Evolutionary conservation across 2,329 filamentous ascomycete genomes (phyloP).

Genomic region (Ophiostoma angusticollis): DNA sequence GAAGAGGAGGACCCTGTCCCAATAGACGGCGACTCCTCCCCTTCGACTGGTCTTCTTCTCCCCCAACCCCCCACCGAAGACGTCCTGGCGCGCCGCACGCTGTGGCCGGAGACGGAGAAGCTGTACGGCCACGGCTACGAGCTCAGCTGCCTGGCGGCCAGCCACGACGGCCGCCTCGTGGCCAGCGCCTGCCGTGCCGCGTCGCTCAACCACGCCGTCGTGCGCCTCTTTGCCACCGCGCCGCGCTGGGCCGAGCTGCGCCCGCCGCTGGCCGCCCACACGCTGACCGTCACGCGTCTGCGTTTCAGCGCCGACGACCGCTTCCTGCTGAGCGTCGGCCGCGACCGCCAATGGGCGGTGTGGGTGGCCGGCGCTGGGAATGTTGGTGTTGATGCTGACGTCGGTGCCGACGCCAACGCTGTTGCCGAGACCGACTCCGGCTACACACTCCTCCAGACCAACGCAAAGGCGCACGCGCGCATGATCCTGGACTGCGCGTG

Average conservation of each 20-base stretch:
- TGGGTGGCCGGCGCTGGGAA: constrained; percentile 32
- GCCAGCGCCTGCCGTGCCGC: constrained; percentile 90
- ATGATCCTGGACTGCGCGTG: constrained; percentile 90
- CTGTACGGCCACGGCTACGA: constrained; percentile 97
- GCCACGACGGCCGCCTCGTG: constrained; percentile 59
- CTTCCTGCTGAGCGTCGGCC: constrained; percentile 66
- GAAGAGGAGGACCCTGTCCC: constrained; percentile 38
- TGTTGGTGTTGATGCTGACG: constrained; percentile 16
- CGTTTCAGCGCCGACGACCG: constrained; percentile 63
- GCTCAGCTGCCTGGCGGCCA: constrained; percentile 74
- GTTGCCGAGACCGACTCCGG: background rate
- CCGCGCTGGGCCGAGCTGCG: constrained; percentile 75
- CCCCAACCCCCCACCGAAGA: constrained; percentile 78
- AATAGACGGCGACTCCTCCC: background rate
- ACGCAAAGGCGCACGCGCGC: constrained; percentile 74
- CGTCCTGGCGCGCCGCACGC: constrained; percentile 72
- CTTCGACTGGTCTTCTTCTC: no score
- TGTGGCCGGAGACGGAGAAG: constrained; percentile 95
- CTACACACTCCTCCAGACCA: constrained; percentile 50
- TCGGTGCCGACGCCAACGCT: background rate
- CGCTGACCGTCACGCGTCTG: constrained; percentile 71
- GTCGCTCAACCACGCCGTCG: constrained; percentile 86
- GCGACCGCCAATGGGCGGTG: constrained; percentile 83
- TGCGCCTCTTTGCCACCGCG: constrained; percentile 76
- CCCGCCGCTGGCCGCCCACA: constrained; percentile 72